These are phyloP conservation scores for Mycocentrospora acerina DNA, from an alignment of 2,329 filamentous ascomycete species.

Conservation along the genomic window DNA sequence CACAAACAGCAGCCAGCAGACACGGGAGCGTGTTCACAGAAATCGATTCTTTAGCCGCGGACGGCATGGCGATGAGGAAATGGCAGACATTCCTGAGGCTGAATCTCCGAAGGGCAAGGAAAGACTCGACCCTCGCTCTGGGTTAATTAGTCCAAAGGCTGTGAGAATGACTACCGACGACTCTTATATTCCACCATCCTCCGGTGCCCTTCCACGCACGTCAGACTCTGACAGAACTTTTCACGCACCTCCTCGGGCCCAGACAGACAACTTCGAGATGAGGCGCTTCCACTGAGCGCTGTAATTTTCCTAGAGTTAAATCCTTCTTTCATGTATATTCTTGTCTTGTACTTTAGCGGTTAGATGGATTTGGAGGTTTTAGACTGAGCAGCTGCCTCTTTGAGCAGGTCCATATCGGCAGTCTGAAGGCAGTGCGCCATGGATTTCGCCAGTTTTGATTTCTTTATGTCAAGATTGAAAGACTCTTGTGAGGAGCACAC, in stretches of 20 bases:
- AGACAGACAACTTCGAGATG: conserved; percentile 40
- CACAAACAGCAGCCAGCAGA: conserved; percentile 34
- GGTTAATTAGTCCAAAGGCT: conserved; percentile 32
- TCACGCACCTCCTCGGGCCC: conserved; percentile 21
- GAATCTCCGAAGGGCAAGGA: conserved; percentile 26
- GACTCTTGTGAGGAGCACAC: no score
- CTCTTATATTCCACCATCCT: conserved; percentile 15
- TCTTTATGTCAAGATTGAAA: no score
- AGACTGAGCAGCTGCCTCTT: no score
- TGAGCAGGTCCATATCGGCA: conserved; percentile 1
- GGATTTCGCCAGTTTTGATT: not conserved
- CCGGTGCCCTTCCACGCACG: conserved; percentile 26
- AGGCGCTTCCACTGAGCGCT: conserved; percentile 24
- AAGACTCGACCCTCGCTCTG: conserved; percentile 39
- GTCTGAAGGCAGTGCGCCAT: conserved; percentile 14
- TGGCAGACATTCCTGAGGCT: conserved; percentile 50
- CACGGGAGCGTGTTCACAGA: conserved; percentile 50
- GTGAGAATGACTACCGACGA: conserved; percentile 29
- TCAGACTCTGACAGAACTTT: conserved; percentile 25
- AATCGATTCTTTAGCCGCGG: conserved; percentile 64
- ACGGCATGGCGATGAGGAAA: conserved; percentile 43
- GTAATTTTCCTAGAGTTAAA: not conserved
- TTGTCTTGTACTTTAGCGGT: no score
- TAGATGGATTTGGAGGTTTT: no score
- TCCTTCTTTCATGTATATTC: no score